Conservation (phyloP, 345 rosid species). For the Eucalyptus cloeziana region DNA sequence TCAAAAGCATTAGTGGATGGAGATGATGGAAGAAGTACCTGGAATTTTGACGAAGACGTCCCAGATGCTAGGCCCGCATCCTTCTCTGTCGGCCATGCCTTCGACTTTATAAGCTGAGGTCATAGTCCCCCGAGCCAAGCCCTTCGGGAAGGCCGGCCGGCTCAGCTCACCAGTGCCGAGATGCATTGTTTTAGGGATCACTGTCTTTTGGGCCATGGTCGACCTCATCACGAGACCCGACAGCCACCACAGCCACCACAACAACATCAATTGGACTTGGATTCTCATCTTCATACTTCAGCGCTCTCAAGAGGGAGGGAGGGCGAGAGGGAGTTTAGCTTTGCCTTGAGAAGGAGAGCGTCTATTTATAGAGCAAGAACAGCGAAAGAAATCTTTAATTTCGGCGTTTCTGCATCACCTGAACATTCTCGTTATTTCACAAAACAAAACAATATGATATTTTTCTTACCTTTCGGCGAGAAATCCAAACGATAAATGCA, state of each 20-base stretch:
- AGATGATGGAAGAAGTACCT: neutral
- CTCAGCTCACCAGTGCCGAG: slow-evolving; percentile 56
- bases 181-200: neutral
- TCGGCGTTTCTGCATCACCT: neutral
- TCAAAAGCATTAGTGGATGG: neutral
- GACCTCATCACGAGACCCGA: neutral
- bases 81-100: slow-evolving; percentile 79
- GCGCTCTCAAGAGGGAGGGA: neutral
- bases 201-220: neutral
- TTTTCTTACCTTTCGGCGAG: neutral
- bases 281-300: neutral
- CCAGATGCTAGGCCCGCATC: slow-evolving; percentile 98
- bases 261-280: neutral
- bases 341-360: neutral
- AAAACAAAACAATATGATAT: neutral
- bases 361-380: neutral
- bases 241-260: neutral
- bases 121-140: slow-evolving; percentile 69
- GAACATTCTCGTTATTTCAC: neutral
- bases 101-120: slow-evolving; percentile 89
- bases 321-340: neutral
- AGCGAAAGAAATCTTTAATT: neutral
- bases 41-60: slow-evolving; percentile 67
- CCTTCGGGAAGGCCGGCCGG: slow-evolving; percentile 39
- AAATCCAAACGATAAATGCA: neutral